These are phyloP conservation scores for Cryptococcus depauperatus DNA, from an alignment of 1,284 basidiomycete genomes.

Conservation along the genomic window DNA sequence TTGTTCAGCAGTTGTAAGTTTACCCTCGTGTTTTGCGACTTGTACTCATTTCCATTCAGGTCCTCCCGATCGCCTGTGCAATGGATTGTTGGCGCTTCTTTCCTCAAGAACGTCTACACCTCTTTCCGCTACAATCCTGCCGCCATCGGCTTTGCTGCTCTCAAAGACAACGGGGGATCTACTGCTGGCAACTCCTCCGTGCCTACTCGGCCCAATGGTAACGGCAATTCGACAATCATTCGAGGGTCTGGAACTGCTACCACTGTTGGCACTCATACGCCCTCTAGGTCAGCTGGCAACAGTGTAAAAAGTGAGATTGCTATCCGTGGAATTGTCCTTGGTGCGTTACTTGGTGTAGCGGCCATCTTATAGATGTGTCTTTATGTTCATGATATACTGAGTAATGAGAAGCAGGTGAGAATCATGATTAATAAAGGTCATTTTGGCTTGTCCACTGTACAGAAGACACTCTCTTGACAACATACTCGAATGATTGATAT, in stretches of 20 bases:
- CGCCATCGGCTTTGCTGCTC: slow-evolving; percentile 47
- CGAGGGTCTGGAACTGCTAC: neutral
- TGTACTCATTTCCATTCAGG: neutral
- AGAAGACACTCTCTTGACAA: too few relatives aligned
- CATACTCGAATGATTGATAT: too few relatives aligned
- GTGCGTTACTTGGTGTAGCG: too few relatives aligned
- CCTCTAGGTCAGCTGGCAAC: neutral
- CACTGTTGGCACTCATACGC: neutral
- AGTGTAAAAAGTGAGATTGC: neutral
- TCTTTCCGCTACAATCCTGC: slow-evolving; percentile 47
- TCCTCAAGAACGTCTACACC: slow-evolving; percentile 62
- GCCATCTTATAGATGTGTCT: too few relatives aligned
- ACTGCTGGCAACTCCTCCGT: neutral
- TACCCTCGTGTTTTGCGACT: neutral
- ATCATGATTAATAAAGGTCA: too few relatives aligned
- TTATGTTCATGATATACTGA: too few relatives aligned
- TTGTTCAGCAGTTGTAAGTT: slow-evolving; percentile 54
- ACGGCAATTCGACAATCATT: neutral
- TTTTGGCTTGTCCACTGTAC: too few relatives aligned
- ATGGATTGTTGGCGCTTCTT: slow-evolving; percentile 90
- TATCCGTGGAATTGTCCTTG: neutral
- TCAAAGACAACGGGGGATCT: slow-evolving; percentile 11
- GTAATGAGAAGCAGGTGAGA: too few relatives aligned
- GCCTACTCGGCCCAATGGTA: neutral
- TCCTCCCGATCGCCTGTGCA: slow-evolving; percentile 45